Base-by-base conservation (phyloP, 345 rosid genomes). In the Conringia planisiliqua region DNA sequence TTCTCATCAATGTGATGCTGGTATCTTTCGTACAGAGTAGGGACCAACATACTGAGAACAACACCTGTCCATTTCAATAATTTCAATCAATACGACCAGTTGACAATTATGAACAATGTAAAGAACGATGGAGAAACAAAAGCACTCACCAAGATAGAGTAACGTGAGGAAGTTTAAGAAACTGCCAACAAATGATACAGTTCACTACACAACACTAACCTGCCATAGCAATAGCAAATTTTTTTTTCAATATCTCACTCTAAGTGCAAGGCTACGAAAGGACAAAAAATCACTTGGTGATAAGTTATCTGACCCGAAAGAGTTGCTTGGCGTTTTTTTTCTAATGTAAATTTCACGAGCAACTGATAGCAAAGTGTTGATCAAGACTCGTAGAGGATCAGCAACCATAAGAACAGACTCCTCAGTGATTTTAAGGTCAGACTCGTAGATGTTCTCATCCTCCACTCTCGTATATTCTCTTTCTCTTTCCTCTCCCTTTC, bases 381-480 rank as follows among this genome's bases (percentile, higher is more conserved):
- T 73, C 81, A 76, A 82, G 38, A 79, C 81, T 70, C 82, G 82
- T 57, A 87, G 24, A 54, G 68, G 73, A 44, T 77, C 76, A 48
- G 89, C 85, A 62, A 71, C 82, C 80, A 58, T 77, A 29, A 75
- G 80, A 57, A 83, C 77, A 73, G 86, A 79, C 65, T 77, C 81
- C 77, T 89, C 99, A 2, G 94, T 79, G 81, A 96, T 83, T 84
- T 92, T 92, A 77, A 96, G 50, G n/a, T n/a, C n/a, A n/a, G n/a
- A n/a, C n/a, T n/a, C n/a, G n/a, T n/a, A 72, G 35, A 89, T 91
- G 96, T 68, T 80, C 32, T 86, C 90, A 13, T 86, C 93, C 0
- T 73, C 89, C 8, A 88, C 90, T 0, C 40, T 86, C 20, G 50
- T 81, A 10, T 82, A 78, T 72, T 82, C 89, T 17, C 73, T 85